Conservation (phyloP, 2,329 filamentous ascomycete species). For the Penicillium sp. region DNA sequence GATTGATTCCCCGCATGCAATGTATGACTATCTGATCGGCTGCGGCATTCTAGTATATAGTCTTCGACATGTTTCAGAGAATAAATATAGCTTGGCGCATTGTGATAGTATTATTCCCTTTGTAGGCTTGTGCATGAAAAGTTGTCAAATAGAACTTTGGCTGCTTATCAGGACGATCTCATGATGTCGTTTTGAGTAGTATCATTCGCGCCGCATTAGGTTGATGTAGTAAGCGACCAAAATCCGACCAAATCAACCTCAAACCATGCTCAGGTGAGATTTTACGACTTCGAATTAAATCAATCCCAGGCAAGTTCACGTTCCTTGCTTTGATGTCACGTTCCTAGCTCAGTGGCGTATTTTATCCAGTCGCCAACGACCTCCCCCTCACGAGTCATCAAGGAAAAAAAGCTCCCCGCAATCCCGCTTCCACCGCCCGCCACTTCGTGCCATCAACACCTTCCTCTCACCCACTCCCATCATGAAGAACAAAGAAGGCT, state of each 20-base stretch:
- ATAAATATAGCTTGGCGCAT: conserved; percentile 18
- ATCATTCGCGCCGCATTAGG: conserved; percentile 9
- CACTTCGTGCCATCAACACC: conserved; percentile 5
- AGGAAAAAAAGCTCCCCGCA: conserved; percentile 22
- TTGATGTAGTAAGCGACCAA: conserved; percentile 13
- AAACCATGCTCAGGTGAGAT: neutral
- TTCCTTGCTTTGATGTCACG: neutral
- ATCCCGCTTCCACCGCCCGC: conserved; percentile 16
- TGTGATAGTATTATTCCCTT: neutral
- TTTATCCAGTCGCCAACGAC: neutral
- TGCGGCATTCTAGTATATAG: conserved; percentile 33
- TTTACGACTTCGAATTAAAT: neutral
- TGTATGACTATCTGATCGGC: conserved; percentile 29
- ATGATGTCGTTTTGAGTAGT: neutral
- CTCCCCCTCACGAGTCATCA: neutral
- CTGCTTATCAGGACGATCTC: neutral
- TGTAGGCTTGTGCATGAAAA: neutral
- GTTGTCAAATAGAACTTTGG: neutral
- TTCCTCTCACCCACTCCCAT: conserved; percentile 7
- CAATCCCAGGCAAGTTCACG: neutral
- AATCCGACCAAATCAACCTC: neutral
- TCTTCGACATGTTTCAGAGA: conserved; percentile 20
- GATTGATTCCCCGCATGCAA: conserved; percentile 23
- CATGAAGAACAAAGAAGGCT: conserved; percentile 47
- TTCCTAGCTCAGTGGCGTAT: neutral